phyloP scores from a whole-genome alignment of 495 filamentous ascomycete species.

The Polyplosphaeria fusca region DNA sequence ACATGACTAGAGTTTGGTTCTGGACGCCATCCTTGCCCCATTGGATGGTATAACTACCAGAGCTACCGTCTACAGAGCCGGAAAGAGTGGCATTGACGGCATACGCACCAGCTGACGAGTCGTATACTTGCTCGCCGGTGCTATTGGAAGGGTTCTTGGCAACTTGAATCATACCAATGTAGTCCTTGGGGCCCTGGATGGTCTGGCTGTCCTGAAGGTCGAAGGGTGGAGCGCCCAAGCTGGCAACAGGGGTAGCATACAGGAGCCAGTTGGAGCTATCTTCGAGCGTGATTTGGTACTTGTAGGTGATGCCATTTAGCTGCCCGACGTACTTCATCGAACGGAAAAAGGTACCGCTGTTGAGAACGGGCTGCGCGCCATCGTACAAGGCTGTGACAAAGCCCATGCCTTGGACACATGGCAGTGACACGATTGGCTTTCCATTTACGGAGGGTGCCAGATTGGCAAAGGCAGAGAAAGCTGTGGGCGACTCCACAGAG shows the following conservation, averaged over 20 bases:
- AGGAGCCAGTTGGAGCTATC: slow-evolving; percentile 76
- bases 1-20: slow-evolving; percentile 70
- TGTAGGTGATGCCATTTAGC: slow-evolving; percentile 63
- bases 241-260: slow-evolving; percentile 62
- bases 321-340: slow-evolving; percentile 59
- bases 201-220: slow-evolving; percentile 47
- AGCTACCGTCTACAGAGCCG: slow-evolving; percentile 56
- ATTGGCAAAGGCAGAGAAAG: slow-evolving; percentile 72
- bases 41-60: slow-evolving; percentile 67
- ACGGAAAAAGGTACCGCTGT: slow-evolving; percentile 70
- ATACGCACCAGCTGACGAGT: slow-evolving; percentile 72
- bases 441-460: slow-evolving; percentile 55
- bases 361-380: slow-evolving; percentile 64
- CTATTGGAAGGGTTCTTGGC: slow-evolving; percentile 65
- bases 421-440: slow-evolving; percentile 63
- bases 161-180: slow-evolving; percentile 73
- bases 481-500: slow-evolving; percentile 58
- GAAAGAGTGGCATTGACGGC: slow-evolving; percentile 59
- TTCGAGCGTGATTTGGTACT: slow-evolving; percentile 69
- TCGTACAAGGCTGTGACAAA: slow-evolving; percentile 80
- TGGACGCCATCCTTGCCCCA: slow-evolving; percentile 65
- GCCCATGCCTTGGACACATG: slow-evolving; percentile 85
- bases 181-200: slow-evolving; percentile 52
- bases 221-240: slow-evolving; percentile 49
- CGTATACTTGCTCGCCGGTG: slow-evolving; percentile 63